phyloP scores from a whole-genome alignment of 2,329 filamentous ascomycete genomes.

The Aspergillus quadricinctus region DNA sequence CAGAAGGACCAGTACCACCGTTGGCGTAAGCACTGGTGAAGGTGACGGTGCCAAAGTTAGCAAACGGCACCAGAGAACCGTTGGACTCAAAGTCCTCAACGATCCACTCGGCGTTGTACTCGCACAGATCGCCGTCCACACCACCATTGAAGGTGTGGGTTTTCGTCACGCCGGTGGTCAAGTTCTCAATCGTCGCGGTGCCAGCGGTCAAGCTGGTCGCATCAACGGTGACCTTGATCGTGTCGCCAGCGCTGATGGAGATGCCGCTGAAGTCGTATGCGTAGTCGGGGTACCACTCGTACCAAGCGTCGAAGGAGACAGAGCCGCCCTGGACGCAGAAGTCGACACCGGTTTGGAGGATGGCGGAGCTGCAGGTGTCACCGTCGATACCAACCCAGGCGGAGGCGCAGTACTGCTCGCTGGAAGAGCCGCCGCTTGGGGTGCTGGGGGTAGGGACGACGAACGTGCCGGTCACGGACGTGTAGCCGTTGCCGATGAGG shows the following conservation, averaged over 20 bases:
- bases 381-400: conserved; percentile 60
- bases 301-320: conserved; percentile 53
- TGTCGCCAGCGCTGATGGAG: conserved; percentile 40
- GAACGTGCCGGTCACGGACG: conserved; percentile 50
- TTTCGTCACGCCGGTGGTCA: conserved; percentile 47
- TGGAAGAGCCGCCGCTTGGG: conserved; percentile 32
- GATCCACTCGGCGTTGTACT: conserved; percentile 60
- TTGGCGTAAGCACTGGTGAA: conserved; percentile 42
- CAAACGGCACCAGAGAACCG: conserved; percentile 40
- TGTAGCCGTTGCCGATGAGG: conserved; percentile 49
- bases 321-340: conserved; percentile 43
- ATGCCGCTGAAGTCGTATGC: conserved; percentile 50
- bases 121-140: conserved; percentile 41
- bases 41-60: conserved; percentile 46
- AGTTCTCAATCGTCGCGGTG: conserved; percentile 47
- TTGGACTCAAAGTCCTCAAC: conserved; percentile 38
- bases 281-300: conserved; percentile 57
- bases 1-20: conserved; percentile 28
- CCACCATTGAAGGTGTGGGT: conserved; percentile 48
- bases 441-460: conserved; percentile 46
- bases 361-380: conserved; percentile 50
- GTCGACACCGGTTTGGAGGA: conserved; percentile 55
- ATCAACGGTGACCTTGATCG: conserved; percentile 39
- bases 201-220: conserved; percentile 41
- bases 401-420: conserved; percentile 42